A percentile compares a stretch with the other conserved stretches of the same genome.
phyloP scores from a whole-genome alignment of 2,329 filamentous ascomycete species.

The Xylariaceae sp. region DNA sequence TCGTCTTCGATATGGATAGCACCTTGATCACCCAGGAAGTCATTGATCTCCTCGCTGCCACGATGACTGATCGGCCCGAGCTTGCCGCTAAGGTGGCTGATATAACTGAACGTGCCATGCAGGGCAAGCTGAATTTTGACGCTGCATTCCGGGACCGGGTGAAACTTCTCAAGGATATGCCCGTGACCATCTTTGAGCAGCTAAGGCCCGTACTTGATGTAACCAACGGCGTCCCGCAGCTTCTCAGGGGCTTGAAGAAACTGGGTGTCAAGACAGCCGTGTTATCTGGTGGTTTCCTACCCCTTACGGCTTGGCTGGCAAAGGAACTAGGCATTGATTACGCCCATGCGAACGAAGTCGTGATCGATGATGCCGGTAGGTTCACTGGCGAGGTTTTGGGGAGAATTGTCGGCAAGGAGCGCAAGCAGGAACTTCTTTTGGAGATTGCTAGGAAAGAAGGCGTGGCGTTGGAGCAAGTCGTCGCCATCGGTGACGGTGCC shows the following conservation, averaged over 20 bases:
- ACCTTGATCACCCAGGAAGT: constrained; percentile 97
- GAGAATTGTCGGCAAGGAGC: constrained; percentile 69
- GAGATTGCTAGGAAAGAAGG: constrained; percentile 66
- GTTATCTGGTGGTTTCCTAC: constrained; percentile 86
- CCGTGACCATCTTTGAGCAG: constrained; percentile 71
- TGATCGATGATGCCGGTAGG: constrained; percentile 53
- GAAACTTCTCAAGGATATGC: constrained; percentile 73
- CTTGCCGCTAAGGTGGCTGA: constrained; percentile 77
- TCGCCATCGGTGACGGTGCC: constrained; percentile 77
- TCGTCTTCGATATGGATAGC: constrained; percentile 98
- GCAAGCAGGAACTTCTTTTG: constrained; percentile 67
- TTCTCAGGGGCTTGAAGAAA: constrained; percentile 69
- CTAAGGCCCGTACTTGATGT: constrained; percentile 72
- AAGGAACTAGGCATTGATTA: constrained; percentile 78
- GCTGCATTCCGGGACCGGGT: constrained; percentile 77
- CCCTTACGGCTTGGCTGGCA: constrained; percentile 82
- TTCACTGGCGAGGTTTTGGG: constrained; percentile 71
- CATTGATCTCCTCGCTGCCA: constrained; percentile 88
- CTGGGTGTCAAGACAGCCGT: constrained; percentile 87
- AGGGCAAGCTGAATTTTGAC: constrained; percentile 90
- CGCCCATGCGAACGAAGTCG: constrained; percentile 81
- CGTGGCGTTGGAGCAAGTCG: constrained; percentile 60
- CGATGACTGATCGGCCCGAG: constrained; percentile 63
- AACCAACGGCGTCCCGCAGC: constrained; percentile 71
- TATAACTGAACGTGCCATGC: constrained; percentile 92